Evolutionary conservation across 352 stramenopile species (phyloP).

Genomic region (Phytophthora fragariae): DNA sequence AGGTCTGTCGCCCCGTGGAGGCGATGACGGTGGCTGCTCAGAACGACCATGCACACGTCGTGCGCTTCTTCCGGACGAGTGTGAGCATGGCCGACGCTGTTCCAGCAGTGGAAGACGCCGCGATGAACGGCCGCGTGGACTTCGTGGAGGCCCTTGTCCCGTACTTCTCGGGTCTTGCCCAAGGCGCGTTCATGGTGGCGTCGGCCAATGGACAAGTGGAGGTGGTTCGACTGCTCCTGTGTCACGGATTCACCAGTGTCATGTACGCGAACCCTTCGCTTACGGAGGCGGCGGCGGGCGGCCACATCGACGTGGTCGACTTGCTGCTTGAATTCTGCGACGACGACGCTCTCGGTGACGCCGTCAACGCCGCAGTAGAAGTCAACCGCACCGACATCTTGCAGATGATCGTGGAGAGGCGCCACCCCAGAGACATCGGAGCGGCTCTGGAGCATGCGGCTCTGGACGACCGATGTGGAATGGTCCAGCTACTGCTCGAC

Average conservation of each 20-base stretch:
- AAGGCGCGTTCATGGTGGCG: conserved; percentile 25
- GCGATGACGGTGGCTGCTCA: conserved; percentile 14
- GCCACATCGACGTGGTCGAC: conserved; percentile 12
- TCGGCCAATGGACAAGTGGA: conserved; percentile 15
- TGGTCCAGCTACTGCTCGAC: conserved; percentile 20
- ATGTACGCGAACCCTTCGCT: conserved; percentile 25
- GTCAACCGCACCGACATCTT: conserved; percentile 19
- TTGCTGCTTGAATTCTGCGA: conserved; percentile 22
- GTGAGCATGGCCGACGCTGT: conserved; percentile 19
- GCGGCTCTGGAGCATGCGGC: conserved; percentile 17
- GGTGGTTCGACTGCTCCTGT: conserved; percentile 12
- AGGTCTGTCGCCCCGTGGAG: conserved; percentile 7
- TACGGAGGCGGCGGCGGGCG: conserved; percentile 16
- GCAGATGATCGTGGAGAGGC: conserved; percentile 21
- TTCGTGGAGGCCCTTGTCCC: conserved; percentile 10
- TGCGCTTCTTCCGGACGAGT: conserved; percentile 17
- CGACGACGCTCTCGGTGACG: conserved; percentile 17
- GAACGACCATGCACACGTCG: conserved; percentile 10
- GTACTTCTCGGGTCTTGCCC: conserved; percentile 25
- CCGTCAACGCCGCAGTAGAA: conserved; percentile 4
- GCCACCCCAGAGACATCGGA: conserved; percentile 20
- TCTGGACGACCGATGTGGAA: conserved; percentile 7
- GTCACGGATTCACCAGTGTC: conserved; percentile 14
- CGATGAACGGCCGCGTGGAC: conserved; percentile 12
- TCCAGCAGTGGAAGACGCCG: conserved; percentile 10